These are phyloP conservation scores for Discostella stelligera DNA, from an alignment of 352 stramenopile genomes.

Conservation along the genomic window DNA sequence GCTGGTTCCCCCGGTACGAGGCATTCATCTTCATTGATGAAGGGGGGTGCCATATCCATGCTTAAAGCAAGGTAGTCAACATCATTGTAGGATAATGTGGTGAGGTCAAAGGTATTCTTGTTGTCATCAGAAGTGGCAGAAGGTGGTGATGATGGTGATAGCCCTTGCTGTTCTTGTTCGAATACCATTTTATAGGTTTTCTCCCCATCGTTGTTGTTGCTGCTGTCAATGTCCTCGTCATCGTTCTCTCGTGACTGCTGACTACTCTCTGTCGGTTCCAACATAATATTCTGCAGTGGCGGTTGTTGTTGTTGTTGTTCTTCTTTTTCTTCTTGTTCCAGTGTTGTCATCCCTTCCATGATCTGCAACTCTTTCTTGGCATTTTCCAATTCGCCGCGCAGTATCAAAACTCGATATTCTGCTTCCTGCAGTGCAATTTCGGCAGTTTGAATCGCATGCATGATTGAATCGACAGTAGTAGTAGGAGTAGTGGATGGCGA, in stretches of 20 bases:
- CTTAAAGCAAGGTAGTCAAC: constrained; percentile 51
- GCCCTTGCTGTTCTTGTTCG: not conserved
- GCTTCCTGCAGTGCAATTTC: not conserved
- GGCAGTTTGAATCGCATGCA: not conserved
- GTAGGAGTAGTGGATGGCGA: not conserved
- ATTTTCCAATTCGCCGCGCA: not conserved
- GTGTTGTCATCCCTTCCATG: not conserved
- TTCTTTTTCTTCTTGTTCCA: not conserved
- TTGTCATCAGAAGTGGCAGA: not conserved
- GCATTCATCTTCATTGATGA: constrained; percentile 76
- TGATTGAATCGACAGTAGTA: not conserved
- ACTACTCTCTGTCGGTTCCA: no score
- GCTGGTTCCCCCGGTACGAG: constrained; percentile 75
- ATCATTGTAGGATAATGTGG: constrained; percentile 62
- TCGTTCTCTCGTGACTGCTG: no score
- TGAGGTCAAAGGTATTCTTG: not conserved
- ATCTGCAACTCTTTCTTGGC: not conserved
- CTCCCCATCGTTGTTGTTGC: not conserved
- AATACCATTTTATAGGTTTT: not conserved
- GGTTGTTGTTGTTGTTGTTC: not conserved
- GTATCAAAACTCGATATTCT: not conserved
- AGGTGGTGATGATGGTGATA: not conserved
- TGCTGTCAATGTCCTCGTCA: not conserved
- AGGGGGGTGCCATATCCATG: constrained; percentile 73
- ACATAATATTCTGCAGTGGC: not conserved